phyloP scores from a whole-genome alignment of 768 basidiomycete genomes.

The Kwoniella shandongensis region DNA sequence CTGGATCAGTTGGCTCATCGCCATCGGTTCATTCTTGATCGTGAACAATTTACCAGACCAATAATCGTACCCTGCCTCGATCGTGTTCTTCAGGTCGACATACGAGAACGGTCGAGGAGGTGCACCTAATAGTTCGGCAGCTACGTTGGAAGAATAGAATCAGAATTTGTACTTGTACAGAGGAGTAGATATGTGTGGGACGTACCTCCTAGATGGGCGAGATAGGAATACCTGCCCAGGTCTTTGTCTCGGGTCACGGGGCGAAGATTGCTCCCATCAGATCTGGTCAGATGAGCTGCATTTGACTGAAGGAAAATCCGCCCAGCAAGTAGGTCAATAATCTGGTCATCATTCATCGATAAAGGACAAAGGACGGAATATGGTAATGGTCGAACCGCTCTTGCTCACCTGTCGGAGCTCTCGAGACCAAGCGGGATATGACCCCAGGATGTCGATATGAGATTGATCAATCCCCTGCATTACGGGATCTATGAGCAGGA shows the following conservation, averaged over 20 bases:
- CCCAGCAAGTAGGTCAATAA: too few species aligned
- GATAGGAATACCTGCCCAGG: conserved; percentile 3
- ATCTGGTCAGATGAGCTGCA: not conserved
- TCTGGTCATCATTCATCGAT: too few species aligned
- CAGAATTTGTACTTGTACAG: too few species aligned
- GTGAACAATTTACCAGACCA: conserved; percentile 15
- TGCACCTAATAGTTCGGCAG: conserved; percentile 12
- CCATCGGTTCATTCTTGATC: not conserved
- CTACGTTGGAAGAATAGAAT: not conserved
- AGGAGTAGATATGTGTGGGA: not conserved
- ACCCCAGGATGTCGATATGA: not conserved
- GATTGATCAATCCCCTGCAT: too few species aligned
- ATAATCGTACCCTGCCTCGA: conserved; percentile 10
- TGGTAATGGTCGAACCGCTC: not conserved
- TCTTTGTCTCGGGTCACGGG: not conserved
- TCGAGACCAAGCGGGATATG: conserved; percentile 7
- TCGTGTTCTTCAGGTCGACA: not conserved
- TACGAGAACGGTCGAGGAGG: not conserved
- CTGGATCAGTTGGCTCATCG: conserved; percentile 8
- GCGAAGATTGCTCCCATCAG: not conserved
- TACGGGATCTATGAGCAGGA: too few species aligned
- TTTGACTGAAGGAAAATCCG: not conserved
- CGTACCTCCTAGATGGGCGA: conserved; percentile 12
- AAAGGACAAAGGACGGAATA: too few species aligned
- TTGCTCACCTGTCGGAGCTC: conserved; percentile 11